Evolutionary conservation across 148 eudicot genomes (phyloP).

Genomic region (Arbutus unedo): DNA sequence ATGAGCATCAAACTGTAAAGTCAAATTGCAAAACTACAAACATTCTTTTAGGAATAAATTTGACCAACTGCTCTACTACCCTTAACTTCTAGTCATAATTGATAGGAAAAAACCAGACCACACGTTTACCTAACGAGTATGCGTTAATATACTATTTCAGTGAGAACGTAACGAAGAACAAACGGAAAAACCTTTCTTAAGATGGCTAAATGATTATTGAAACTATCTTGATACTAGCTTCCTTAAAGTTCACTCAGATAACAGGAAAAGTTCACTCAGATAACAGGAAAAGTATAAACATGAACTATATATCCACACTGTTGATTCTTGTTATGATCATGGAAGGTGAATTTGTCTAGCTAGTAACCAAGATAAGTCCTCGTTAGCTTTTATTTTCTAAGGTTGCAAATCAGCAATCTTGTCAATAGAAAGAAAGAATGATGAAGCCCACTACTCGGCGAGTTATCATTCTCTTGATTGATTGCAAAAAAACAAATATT

Average conservation of each 20-base stretch:
- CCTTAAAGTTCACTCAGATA: background rate
- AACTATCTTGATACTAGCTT: constrained; percentile 7
- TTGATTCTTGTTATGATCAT: background rate
- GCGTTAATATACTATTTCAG: background rate
- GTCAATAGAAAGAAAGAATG: too few species aligned
- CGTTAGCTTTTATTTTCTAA: background rate
- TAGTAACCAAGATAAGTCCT: constrained; percentile 1
- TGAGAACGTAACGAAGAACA: background rate
- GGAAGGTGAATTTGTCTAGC: constrained; percentile 6
- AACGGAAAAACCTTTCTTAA: background rate
- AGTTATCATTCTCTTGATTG: background rate
- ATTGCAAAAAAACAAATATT: background rate
- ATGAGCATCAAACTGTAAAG: constrained; percentile 8
- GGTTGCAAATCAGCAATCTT: background rate
- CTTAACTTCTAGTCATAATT: background rate
- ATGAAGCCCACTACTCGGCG: background rate
- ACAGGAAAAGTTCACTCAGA: background rate
- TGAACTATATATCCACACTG: background rate
- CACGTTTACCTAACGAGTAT: background rate
- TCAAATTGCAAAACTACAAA: background rate
- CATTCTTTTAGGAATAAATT: background rate
- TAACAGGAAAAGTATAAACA: background rate
- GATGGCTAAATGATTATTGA: background rate
- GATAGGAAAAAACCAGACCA: background rate
- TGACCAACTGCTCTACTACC: background rate